These are phyloP conservation scores for Cryphonectria japonica DNA, from an alignment of 2,329 filamentous ascomycete species.

Conservation along the genomic window DNA sequence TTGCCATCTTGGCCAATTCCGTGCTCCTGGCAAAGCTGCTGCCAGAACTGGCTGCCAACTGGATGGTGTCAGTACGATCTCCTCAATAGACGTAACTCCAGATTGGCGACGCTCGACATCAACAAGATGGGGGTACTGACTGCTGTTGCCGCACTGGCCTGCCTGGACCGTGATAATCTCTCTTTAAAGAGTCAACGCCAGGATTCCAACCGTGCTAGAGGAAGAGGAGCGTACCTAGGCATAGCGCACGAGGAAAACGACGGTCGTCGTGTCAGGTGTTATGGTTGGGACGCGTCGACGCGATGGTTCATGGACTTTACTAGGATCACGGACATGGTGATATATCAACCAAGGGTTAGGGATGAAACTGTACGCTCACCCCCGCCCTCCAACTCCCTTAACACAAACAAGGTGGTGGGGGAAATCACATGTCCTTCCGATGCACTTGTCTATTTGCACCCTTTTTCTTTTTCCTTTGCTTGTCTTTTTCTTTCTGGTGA, in stretches of 20 bases:
- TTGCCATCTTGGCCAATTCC: constrained; percentile 98
- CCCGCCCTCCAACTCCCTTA: not conserved
- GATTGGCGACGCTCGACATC: constrained; percentile 30
- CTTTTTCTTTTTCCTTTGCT: not conserved
- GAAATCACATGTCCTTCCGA: not conserved
- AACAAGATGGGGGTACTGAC: constrained; percentile 59
- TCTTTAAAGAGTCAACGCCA: constrained; percentile 51
- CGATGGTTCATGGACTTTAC: not conserved
- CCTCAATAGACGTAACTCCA: constrained; percentile 25
- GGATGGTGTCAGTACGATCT: constrained; percentile 39
- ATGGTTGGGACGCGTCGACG: constrained; percentile 18
- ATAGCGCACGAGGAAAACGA: constrained; percentile 32
- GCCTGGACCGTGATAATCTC: constrained; percentile 99
- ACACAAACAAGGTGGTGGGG: not conserved
- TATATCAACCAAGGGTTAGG: constrained; percentile 1
- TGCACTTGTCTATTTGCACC: not conserved
- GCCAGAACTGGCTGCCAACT: constrained; percentile 99
- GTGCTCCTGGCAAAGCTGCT: constrained; percentile 96
- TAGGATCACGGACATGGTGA: not conserved
- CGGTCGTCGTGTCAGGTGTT: constrained; percentile 5
- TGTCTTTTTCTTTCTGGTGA: not conserved
- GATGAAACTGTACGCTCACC: not conserved
- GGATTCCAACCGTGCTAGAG: not conserved
- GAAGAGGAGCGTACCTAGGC: constrained; percentile 38
- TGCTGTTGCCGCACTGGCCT: constrained; percentile 99